A percentile compares a stretch with the other conserved stretches of the same genome.
phyloP scores from a whole-genome alignment of 169 alveolate genomes.

The Besnoitia besnoiti region DNA sequence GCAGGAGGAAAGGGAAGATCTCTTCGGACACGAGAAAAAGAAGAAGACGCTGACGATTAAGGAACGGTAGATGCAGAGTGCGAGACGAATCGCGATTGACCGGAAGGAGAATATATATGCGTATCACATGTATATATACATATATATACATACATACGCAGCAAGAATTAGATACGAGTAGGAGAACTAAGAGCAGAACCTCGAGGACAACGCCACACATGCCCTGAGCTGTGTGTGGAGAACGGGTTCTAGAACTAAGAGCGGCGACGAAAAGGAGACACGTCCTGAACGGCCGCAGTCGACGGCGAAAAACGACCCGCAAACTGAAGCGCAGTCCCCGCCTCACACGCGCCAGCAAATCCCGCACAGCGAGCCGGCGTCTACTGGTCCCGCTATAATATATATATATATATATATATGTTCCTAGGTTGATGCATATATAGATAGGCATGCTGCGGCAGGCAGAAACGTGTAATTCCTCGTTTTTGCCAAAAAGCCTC shows the following conservation, averaged over 20 bases:
- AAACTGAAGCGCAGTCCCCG: too few species aligned
- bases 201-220: too few species aligned
- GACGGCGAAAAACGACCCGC: too few species aligned
- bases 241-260: too few species aligned
- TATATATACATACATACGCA: conserved; percentile 1
- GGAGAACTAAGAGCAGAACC: neutral
- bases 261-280: too few species aligned
- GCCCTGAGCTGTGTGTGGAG: too few species aligned
- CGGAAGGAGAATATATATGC: neutral
- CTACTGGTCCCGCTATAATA: neutral
- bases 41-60: neutral
- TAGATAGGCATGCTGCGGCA: neutral
- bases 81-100: neutral
- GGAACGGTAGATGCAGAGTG: neutral
- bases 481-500: neutral
- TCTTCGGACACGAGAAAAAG: neutral
- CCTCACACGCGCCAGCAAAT: too few species aligned
- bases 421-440: neutral
- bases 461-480: neutral
- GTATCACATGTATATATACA: neutral
- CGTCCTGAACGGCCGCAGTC: too few species aligned
- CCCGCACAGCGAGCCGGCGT: neutral
- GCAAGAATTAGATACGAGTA: neutral
- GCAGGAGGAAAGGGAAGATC: neutral
- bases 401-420: neutral